Evolutionary conservation across 257 asterid species (phyloP).

Genomic region (Lithospermum erythrorhizon): DNA sequence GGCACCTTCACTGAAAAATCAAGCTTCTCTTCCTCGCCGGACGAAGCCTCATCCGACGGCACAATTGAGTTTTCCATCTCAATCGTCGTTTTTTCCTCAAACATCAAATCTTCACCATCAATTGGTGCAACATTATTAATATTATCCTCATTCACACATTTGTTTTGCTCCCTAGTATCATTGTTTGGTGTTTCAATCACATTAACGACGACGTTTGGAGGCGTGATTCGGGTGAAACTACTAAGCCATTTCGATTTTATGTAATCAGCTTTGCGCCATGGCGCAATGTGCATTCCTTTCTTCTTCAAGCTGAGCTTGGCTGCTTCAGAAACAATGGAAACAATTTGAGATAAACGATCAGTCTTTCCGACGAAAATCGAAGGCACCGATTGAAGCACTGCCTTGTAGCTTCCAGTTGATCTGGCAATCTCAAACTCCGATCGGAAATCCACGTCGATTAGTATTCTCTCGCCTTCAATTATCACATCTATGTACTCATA

Average conservation of each 20-base stretch:
- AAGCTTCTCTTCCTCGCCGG: conserved; percentile 19
- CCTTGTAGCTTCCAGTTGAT: conserved; percentile 54
- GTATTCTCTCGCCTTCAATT: conserved; percentile 44
- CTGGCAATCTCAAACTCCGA: conserved; percentile 88
- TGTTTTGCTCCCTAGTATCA: conserved; percentile 4
- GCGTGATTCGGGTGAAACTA: conserved; percentile 35
- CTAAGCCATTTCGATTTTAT: conserved; percentile 77
- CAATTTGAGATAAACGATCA: conserved; percentile 72
- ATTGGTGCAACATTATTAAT: conserved; percentile 3
- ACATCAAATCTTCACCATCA: conserved; percentile 54
- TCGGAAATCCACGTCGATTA: conserved; percentile 79
- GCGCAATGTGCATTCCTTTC: conserved; percentile 93
- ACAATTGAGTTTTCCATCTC: conserved; percentile 12
- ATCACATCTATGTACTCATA: conserved; percentile 82
- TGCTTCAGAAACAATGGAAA: conserved; percentile 66
- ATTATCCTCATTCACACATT: conserved; percentile 1
- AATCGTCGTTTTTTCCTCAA: conserved; percentile 30
- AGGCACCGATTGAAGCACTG: conserved; percentile 55
- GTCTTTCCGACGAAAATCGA: conserved; percentile 64
- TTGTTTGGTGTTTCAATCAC: conserved; percentile 3
- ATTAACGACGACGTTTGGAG: conserved; percentile 9
- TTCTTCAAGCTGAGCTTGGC: conserved; percentile 68
- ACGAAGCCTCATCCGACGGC: conserved; percentile 18
- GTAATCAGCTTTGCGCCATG: conserved; percentile 89
- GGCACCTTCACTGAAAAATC: conserved; percentile 20